Base-by-base conservation (phyloP, 2,329 filamentous ascomycete species). In the Pestalotiopsis sp. region DNA sequence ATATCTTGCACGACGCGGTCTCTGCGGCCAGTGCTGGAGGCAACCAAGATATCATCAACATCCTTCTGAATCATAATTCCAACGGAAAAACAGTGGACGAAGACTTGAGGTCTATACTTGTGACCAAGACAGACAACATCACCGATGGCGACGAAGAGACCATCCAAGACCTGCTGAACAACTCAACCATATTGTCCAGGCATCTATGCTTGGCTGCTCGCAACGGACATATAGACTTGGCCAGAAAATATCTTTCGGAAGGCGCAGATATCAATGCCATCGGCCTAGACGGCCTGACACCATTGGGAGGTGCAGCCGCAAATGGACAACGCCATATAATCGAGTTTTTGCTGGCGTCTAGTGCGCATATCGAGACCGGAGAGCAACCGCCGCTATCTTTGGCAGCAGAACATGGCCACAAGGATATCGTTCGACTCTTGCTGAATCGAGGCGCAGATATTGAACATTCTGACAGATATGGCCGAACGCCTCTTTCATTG, bases 201-300 rank as follows among this genome's bases (percentile, higher is more conserved):
- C 1, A 31, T 31, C 31, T 59, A 4, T 59, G 27, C n/a, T 0
- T 14, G 11, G 57, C 57, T 59, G 4, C 25, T 14, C 23, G 23
- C 12, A 0, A 27, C 36, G 20, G 23, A 1, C 5, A 31, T 2
- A 1, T 5, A 0, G 25, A 12, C 23, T 4, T 4, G 0, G 2
- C n/a, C 2, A 31, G 4, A 5, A n/a, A 59, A 17, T 17, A 5
- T 3, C 57, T 59, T 31, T 25, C 14, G 2, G 2, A 59, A 5
- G 57, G 57, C 14, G 23, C 20, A 4, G 57, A 59, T 2, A 12
- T 17, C 9, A 59, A 59, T 5, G 1, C 12, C 0, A 59, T 25
- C 7, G 17, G 0, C 1, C 57, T 12, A 4, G 4, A 27, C 3
- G 57, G 57, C 7, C 2, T 59, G 0, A 25, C 57, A 5, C 57